Evolutionary conservation across 768 basidiomycete species (phyloP), one percentile per base, ranked within the genome.

Genomic region (Hypsizygus marmoreus): DNA sequence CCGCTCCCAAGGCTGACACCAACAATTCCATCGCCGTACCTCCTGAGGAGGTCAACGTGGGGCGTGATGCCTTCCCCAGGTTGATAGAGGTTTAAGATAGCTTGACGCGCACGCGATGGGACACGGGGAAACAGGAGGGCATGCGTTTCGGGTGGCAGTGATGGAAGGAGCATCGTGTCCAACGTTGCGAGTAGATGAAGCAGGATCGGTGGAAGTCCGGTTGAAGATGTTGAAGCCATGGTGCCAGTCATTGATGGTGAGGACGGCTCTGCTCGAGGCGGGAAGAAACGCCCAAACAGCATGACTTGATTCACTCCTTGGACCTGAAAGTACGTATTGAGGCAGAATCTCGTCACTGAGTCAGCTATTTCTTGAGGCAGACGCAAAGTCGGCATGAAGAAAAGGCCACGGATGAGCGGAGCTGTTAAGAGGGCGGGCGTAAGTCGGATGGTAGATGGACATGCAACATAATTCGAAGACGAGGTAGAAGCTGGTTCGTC

Each of bases 51-150:
- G 60, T 98, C 95, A 32, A 98, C 78, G 55, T 97, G 95, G 0
- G 91, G 79, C 0, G 83, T 72, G 53, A 98, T 97, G 9, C 95
- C 95, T 62, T 93, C 82, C 6, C 95, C 95, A 0, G 93, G 91
- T 16, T 70, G 69, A 62, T 98, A 98, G 1, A 94, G 71, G 62
- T 97, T 98, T 41, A 97, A 55, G 45, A 97, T 98, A 1, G 83
- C 89, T 60, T 97, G 94, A 20, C 91, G 76, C 0, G 89, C 85
- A 33, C 57, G 60, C 19, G 66, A 63, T 23, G 74, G 67, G 33
- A 58, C 53, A 4, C 50, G 48, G 1, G 86, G 84, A 56, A 91
- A 91, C 17, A 91, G 72, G 14, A 89, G 70, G 6, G 63, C 56
- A 50, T 84, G 74, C 0, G 72, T 76, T 20, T 70, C 61, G 2